A percentile compares a stretch with the other conserved stretches of the same genome.
Evolutionary conservation across 73 alveolate genomes (phyloP).

Genomic region (Paramecium biaurelia): DNA sequence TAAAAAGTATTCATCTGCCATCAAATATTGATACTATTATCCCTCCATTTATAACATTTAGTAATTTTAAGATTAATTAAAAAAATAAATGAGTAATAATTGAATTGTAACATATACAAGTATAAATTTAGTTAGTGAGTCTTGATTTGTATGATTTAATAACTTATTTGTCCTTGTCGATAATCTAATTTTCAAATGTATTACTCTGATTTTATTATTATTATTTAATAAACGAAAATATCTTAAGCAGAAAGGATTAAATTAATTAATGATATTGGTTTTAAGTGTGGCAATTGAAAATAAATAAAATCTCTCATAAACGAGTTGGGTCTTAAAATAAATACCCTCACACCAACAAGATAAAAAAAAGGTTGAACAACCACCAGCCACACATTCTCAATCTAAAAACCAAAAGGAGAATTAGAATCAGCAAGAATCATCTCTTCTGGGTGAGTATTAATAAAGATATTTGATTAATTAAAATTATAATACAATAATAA

Average conservation of each 20-base stretch:
- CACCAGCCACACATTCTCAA: neutral
- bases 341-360: too few relatives aligned
- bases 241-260: neutral
- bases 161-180: neutral
- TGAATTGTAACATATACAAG: neutral
- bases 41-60: neutral
- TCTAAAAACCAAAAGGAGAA: neutral
- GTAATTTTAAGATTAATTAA: neutral
- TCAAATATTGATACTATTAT: neutral
- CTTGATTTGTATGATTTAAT: neutral
- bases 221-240: neutral
- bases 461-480: neutral
- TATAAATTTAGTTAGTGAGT: neutral
- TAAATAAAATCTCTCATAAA: too few relatives aligned
- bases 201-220: neutral
- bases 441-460: neutral
- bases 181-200: neutral
- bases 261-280: neutral
- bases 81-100: neutral
- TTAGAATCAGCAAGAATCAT: neutral
- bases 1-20: neutral
- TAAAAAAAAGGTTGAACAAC: neutral
- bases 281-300: neutral
- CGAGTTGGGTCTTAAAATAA: too few relatives aligned
- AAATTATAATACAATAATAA: neutral